Evolutionary conservation across 1,139 yeast genomes (phyloP), one percentile per base, ranked within the genome.

Genomic region (Saccharomycopsis crataegensis): DNA sequence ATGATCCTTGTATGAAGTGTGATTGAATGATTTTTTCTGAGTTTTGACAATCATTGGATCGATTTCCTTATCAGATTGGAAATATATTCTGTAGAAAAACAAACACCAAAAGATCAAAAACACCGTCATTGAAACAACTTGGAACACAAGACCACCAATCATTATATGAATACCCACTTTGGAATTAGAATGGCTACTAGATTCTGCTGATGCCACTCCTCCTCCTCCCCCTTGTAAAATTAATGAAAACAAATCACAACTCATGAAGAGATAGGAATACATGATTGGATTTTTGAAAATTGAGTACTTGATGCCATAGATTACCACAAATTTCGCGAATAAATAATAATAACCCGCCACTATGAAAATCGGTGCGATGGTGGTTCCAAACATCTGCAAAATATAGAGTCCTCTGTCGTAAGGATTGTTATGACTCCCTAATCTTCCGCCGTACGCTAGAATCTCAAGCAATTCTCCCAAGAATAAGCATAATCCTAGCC

Each of bases 291-390:
- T 78, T 57, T 89, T 67, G 0, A 77, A 64, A 22, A 22, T 22
- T 1, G 93, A 80, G 62, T 71, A 40, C 17, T 40, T n/a, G 9
- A n/a, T 40, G 6, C 96, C 95, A 66, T 80, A 86, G 7, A 86
- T 71, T 52, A 84, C 80, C 48, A 86, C 80, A 59, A 85, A 62
- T 66, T 87, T 88, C 4, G 90, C 94, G 62, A 89, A 74, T 52
- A 84, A 70, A 62, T 79, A 86, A 68, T 90, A 90, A 8, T 90
- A 74, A 6, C 95, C 96, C 3, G 86, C 97, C 89, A 88, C 86
- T 53, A 87, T 75, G 65, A 90, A 88, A 6, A 93, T 93, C 0
- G 97, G 96, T 0, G 90, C 91, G 52, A 90, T 70, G 0, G 95
- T 88, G 58, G 88, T 71, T 56, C 85, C 72, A 51, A 83, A 77